These are phyloP conservation scores for Phytophthora agathidicida DNA, from an alignment of 352 stramenopile genomes.

Conservation along the genomic window DNA sequence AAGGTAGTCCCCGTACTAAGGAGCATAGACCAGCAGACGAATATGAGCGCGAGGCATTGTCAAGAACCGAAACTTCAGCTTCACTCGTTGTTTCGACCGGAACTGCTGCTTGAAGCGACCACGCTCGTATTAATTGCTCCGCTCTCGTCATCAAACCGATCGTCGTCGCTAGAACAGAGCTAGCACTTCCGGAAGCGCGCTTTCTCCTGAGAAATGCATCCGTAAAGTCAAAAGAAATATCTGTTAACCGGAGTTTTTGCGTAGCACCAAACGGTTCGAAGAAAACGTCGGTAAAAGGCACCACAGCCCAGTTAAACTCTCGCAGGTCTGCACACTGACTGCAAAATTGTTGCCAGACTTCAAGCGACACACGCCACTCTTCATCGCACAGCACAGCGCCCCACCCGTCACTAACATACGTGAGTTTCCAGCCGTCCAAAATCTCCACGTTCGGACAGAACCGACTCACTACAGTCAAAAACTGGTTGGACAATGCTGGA, in stretches of 20 bases:
- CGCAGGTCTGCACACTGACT: conserved; percentile 39
- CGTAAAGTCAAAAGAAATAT: conserved; percentile 47
- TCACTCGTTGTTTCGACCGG: conserved; percentile 10
- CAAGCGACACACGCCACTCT: conserved; percentile 50
- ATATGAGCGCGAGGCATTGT: conserved; percentile 27
- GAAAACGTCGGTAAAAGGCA: conserved; percentile 57
- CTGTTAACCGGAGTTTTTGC: conserved; percentile 45
- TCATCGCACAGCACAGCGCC: conserved; percentile 54
- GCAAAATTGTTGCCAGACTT: conserved; percentile 53
- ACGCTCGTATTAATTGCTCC: conserved; percentile 24
- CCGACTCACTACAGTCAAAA: conserved; percentile 42
- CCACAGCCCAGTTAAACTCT: conserved; percentile 68
- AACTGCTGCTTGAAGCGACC: conserved; percentile 14
- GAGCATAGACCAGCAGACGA: conserved; percentile 41
- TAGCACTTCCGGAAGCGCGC: conserved; percentile 5
- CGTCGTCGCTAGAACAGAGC: conserved; percentile 1
- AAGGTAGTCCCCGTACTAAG: conserved; percentile 38
- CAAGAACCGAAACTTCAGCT: conserved; percentile 13
- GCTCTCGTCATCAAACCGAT: conserved; percentile 22
- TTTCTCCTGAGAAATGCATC: conserved; percentile 33
- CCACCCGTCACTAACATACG: conserved; percentile 55
- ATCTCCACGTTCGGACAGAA: conserved; percentile 60
- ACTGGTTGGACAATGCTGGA: conserved; percentile 42
- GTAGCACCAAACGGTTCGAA: conserved; percentile 50
- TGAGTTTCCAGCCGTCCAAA: conserved; percentile 63